Evolutionary conservation across 495 filamentous ascomycete species (phyloP).

Genomic region (Letharia lupina): DNA sequence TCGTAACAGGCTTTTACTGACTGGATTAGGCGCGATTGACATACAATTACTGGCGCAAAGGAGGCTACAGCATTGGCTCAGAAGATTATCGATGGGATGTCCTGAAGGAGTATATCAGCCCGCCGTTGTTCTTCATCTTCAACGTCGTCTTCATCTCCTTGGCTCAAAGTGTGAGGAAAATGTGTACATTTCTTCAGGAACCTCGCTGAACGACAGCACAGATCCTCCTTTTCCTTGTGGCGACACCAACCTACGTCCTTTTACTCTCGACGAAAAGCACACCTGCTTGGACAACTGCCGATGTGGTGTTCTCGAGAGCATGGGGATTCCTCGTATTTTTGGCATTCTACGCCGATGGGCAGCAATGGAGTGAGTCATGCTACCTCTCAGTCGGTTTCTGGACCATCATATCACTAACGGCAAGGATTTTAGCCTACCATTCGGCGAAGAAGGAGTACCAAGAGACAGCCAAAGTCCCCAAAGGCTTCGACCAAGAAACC

Average conservation of each 20-base stretch:
- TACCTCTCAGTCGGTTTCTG: not conserved
- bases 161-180: slow-evolving; percentile 60
- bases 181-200: not conserved
- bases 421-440: slow-evolving; percentile 53
- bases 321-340: slow-evolving; percentile 63
- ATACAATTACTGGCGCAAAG: slow-evolving; percentile 95
- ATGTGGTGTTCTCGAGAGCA: slow-evolving; percentile 58
- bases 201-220: slow-evolving; percentile 18
- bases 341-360: slow-evolving; percentile 79
- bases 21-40: slow-evolving; percentile 60
- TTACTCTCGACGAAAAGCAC: slow-evolving; percentile 47
- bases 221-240: slow-evolving; percentile 60
- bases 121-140: slow-evolving; percentile 65
- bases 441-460: slow-evolving; percentile 68
- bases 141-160: slow-evolving; percentile 83
- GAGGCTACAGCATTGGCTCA: slow-evolving; percentile 75
- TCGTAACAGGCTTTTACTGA: slow-evolving; percentile 12
- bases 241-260: slow-evolving; percentile 75
- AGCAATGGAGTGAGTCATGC: slow-evolving; percentile 68
- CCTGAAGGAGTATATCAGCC: slow-evolving; percentile 42
- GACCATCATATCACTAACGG: slow-evolving; percentile 12
- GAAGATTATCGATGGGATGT: slow-evolving; percentile 91
- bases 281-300: slow-evolving; percentile 43
- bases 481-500: slow-evolving; percentile 52
- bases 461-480: slow-evolving; percentile 59